A percentile compares a stretch with the other conserved stretches of the same genome.
Evolutionary conservation across 164 flowering plant genomes (phyloP).

Genomic region (Liriodendron chinense): DNA sequence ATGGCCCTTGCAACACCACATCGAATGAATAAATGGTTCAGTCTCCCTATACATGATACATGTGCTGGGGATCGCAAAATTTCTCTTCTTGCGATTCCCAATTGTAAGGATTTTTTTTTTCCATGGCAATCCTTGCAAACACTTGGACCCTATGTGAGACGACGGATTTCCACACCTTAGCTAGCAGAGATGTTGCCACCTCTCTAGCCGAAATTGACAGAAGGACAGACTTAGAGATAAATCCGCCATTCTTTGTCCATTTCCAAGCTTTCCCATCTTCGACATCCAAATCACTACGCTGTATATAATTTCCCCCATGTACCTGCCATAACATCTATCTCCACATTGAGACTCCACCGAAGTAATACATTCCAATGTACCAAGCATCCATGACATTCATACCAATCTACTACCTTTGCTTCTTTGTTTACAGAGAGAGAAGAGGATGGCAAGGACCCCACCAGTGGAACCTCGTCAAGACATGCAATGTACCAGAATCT

Average conservation of each 20-base stretch:
- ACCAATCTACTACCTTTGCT: neutral
- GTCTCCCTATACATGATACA: neutral
- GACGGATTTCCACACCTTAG: too few species aligned
- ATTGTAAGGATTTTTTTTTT: neutral
- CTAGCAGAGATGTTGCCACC: too few species aligned
- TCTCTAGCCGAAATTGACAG: too few species aligned
- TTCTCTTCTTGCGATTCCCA: neutral
- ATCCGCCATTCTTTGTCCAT: neutral
- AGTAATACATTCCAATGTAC: neutral
- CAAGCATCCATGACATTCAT: neutral
- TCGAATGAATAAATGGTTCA: neutral
- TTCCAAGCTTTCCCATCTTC: too few species aligned
- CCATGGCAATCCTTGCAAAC: too few species aligned
- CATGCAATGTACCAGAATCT: neutral
- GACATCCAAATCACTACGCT: too few species aligned
- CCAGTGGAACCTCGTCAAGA: neutral
- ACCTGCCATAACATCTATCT: neutral
- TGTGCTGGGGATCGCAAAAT: neutral
- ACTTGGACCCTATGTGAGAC: too few species aligned
- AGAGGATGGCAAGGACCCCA: neutral
- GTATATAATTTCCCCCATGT: too few species aligned
- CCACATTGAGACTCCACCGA: neutral
- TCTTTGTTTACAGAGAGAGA: neutral
- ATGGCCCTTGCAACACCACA: neutral
- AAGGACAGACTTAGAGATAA: too few species aligned